These are phyloP conservation scores for Fusarium algeriense DNA, from an alignment of 2,329 filamentous ascomycete species.

Conservation along the genomic window DNA sequence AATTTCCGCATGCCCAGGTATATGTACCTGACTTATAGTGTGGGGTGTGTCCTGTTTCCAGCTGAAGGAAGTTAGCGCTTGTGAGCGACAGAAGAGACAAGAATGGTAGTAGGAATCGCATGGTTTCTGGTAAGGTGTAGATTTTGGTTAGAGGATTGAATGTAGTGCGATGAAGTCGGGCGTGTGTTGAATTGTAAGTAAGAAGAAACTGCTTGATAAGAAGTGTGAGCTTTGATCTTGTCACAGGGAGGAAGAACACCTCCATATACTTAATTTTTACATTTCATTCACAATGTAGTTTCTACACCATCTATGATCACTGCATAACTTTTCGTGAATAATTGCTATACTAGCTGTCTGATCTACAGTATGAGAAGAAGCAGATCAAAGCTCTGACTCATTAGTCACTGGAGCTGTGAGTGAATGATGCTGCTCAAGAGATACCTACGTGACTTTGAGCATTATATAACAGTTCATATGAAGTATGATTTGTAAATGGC, in stretches of 20 bases:
- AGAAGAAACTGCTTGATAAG: not conserved
- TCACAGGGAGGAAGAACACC: not conserved
- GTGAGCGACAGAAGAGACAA: not conserved
- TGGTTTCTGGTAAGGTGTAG: not conserved
- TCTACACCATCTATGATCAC: not conserved
- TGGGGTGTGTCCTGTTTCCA: not conserved
- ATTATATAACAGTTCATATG: accelerated
- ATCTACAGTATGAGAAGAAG: not conserved
- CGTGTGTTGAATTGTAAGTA: not conserved
- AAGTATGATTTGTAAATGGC: not conserved
- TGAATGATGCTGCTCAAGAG: not conserved
- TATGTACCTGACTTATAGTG: not conserved
- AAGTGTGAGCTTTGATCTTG: not conserved
- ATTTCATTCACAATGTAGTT: not conserved
- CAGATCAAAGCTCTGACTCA: not conserved
- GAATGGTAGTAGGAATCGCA: not conserved
- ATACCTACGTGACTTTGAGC: not conserved
- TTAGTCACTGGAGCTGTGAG: not conserved
- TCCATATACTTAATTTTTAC: not conserved
- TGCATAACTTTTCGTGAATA: not conserved
- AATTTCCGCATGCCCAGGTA: not conserved
- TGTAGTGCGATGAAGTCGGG: not conserved
- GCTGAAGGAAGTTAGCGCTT: not conserved
- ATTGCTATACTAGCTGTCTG: not conserved
- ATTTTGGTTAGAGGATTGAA: not conserved